Evolutionary conservation across 805 yeast genomes (phyloP), one percentile per base, ranked within the genome.

Genomic region (Candida sithepensis): DNA sequence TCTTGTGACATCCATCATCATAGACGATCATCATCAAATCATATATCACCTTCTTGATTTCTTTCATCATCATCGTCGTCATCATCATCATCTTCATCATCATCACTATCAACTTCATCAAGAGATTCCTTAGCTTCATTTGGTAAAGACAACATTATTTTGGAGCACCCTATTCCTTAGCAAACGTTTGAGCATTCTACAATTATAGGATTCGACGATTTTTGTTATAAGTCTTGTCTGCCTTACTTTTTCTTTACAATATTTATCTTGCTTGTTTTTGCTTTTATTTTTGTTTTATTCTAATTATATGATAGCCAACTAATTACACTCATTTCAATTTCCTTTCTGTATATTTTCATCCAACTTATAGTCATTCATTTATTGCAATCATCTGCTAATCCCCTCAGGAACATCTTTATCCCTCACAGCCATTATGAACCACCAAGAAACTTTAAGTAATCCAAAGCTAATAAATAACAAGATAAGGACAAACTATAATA

Each of bases 381-480:
- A n/a, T 21, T 30, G 14, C 10, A 19, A 28, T 26, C 19, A 32
- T 21, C 43, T 6, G 19, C 37, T 7, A 24, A 6, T 24, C 10
- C 10, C 28, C 6, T 24, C 28, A 10, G 4, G n/a, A 14, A 9
- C 28, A 36, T 24, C 8, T 22, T 36, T 19, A 20, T 21, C 13
- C 3, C 3, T 20, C 20, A 22, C 18, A 16, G 12, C 26, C 45
- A 42, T 4, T 39, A 42, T 13, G 21, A 24, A 40, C 37, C 28
- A 41, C 26, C 43, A 28, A 18, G 39, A 26, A n/a, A 13, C 36
- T 19, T 23, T 44, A 23, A 14, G 13, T 16, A 44, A 44, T 24
- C 46, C 46, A 30, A 44, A 44, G 24, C 10, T 33, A 20, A 44
- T 42, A 34, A 43, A 36, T 23, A 34, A 16, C 18, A 34, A 18